Base-by-base conservation (phyloP, 768 basidiomycete species). In the Suillus cothurnatus region DNA sequence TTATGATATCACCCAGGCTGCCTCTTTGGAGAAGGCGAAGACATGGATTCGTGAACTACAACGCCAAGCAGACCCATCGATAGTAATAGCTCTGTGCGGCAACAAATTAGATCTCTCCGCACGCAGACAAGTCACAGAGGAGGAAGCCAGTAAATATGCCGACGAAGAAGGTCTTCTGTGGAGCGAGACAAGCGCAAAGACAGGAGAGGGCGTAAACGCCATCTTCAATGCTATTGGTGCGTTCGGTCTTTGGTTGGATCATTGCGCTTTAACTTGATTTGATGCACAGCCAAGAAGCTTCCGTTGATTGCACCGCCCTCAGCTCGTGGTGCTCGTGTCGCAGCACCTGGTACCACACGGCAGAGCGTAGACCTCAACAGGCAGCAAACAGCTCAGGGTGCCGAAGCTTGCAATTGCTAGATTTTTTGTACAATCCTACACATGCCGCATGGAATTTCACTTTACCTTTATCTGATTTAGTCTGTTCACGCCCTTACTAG, bases 11-110 rank as follows among this genome's bases (percentile, higher is more conserved):
- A 99, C 97, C 49, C 92, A 94, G 74, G 75, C 90, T 9, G 84
- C 94, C 28, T 97, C 96, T 2, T 86, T 97, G 68, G 94, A 97
- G 81, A 97, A 97, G 80, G 97, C 97, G 34, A 91, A 92, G 70
- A 89, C 90, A 68, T 99, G 97, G 97, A 96, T 99, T 74, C 86
- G 92, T 61, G 96, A 98, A 77, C 88, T 99, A 3, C 95, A 97
- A 74, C 94, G 96, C 62, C 96, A 98, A 80, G 97, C 96, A 64
- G 97, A 99, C 76, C 96, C 97, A 8, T 93, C 91, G 52, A 98
- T 97, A 82, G 88, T 97, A 71, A 97, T 99, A 76, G 92, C 94
- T 47, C 88, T 99, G 41, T 97, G 95, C 65, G 97, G 97, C 57
- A 99, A 99, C 85, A 99, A 99, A 80, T 79, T 88, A 34, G 97